phyloP scores from a whole-genome alignment of 164 flowering plant genomes.

The Umbilicus rupestris region DNA sequence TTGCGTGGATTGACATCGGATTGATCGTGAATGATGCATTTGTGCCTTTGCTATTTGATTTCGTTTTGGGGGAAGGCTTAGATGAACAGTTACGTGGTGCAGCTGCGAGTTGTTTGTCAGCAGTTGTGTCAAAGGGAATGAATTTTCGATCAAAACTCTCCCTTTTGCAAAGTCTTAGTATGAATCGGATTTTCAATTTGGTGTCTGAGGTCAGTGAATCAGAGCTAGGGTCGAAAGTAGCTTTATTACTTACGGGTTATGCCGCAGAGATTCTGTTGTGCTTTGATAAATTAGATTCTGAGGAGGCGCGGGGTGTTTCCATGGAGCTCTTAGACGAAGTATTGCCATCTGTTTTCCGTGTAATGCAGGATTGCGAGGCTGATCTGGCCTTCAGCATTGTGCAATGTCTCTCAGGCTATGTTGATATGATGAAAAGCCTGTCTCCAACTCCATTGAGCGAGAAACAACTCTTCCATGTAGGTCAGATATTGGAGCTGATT shows the following conservation, averaged over 20 bases:
- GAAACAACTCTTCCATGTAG: constrained; percentile 56
- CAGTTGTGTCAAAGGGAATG: constrained; percentile 81
- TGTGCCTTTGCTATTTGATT: constrained; percentile 64
- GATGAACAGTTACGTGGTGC: constrained; percentile 66
- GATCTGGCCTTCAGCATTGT: constrained; percentile 64
- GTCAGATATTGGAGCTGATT: constrained; percentile 83
- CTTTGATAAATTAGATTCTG: constrained; percentile 52
- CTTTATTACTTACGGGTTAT: constrained; percentile 67
- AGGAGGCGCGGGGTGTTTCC: constrained; percentile 41
- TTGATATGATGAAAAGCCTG: constrained; percentile 65
- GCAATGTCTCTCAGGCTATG: constrained; percentile 74
- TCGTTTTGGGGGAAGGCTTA: constrained; percentile 52
- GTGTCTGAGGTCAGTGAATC: constrained; percentile 54
- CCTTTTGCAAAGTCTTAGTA: constrained; percentile 60
- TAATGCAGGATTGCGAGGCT: constrained; percentile 69
- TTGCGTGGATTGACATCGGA: constrained; percentile 93
- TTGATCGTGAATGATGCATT: constrained; percentile 69
- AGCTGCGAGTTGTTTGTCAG: constrained; percentile 64
- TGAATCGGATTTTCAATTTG: constrained; percentile 64
- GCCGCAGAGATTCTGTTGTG: constrained; percentile 79
- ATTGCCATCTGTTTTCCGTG: constrained; percentile 77
- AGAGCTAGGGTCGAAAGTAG: constrained; percentile 51
- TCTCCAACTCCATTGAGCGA: constrained; percentile 48
- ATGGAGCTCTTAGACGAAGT: constrained; percentile 75
- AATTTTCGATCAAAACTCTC: constrained; percentile 60